These are phyloP conservation scores for Prunus mira DNA, from an alignment of 306 rosid species.

Conservation along the genomic window DNA sequence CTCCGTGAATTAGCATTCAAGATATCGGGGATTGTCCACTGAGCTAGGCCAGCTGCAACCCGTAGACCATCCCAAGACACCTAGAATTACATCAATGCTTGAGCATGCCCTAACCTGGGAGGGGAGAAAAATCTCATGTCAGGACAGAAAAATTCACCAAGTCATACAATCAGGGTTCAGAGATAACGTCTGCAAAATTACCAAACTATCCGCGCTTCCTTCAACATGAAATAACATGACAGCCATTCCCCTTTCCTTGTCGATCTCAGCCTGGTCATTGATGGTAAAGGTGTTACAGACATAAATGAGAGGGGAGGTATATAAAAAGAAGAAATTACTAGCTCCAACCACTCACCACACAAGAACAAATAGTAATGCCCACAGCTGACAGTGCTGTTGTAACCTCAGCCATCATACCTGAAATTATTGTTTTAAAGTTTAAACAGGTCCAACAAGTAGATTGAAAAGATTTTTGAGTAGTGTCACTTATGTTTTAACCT, in stretches of 20 bases:
- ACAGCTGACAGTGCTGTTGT: conserved; percentile 78
- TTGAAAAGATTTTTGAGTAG: background rate
- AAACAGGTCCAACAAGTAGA: background rate
- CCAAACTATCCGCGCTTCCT: conserved; percentile 74
- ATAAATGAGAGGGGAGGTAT: conserved; percentile 14
- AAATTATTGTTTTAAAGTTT: conserved; percentile 24
- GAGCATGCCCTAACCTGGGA: conserved; percentile 68
- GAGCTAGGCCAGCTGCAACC: conserved; percentile 96
- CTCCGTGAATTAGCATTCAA: conserved; percentile 46
- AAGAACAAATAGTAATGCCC: conserved; percentile 78
- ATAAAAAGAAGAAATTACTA: conserved; percentile 12
- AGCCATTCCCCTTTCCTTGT: conserved; percentile 87
- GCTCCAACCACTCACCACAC: conserved; percentile 79
- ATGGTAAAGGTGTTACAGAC: conserved; percentile 23
- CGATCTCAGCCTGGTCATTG: conserved; percentile 92
- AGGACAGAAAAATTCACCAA: conserved; percentile 17
- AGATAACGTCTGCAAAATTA: conserved; percentile 30
- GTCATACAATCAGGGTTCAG: conserved; percentile 1
- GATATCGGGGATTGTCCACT: conserved; percentile 43
- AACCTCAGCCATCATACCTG: conserved; percentile 96
- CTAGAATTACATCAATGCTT: conserved; percentile 60
- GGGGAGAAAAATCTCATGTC: conserved; percentile 20
- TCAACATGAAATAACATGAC: conserved; percentile 88
- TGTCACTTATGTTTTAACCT: background rate
- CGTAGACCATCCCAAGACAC: conserved; percentile 93